phyloP scores from a whole-genome alignment of 331 rosid genomes.

The Stylosanthes scabra region DNA sequence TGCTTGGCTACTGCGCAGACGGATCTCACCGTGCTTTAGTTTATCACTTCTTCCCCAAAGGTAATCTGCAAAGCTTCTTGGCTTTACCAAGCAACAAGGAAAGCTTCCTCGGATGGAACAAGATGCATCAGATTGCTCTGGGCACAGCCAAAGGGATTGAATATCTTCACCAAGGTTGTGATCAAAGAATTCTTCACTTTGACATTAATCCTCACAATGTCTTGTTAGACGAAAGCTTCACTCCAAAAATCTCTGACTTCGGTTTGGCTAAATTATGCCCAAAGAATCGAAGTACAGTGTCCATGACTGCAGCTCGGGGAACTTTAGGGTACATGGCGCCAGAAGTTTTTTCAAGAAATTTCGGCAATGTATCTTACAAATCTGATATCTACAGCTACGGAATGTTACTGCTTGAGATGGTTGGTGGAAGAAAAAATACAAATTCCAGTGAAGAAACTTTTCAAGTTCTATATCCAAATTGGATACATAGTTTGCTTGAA shows the following conservation, averaged over 20 bases:
- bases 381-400: slow-evolving; percentile 45
- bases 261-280: slow-evolving; percentile 48
- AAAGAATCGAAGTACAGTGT: slow-evolving; percentile 39
- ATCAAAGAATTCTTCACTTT: slow-evolving; percentile 52
- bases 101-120: slow-evolving; percentile 23
- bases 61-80: slow-evolving; percentile 31
- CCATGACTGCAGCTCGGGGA: slow-evolving; percentile 40
- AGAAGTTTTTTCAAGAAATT: slow-evolving; percentile 42
- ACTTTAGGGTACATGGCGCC: slow-evolving; percentile 48
- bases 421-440: slow-evolving; percentile 37
- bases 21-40: slow-evolving; percentile 36
- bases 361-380: slow-evolving; percentile 39
- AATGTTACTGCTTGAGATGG: slow-evolving; percentile 40
- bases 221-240: slow-evolving; percentile 34
- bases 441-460: slow-evolving; percentile 2
- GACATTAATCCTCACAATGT: slow-evolving; percentile 54
- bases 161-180: slow-evolving; percentile 58
- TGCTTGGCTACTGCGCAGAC: slow-evolving; percentile 46
- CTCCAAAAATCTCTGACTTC: slow-evolving; percentile 49
- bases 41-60: slow-evolving; percentile 44
- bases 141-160: slow-evolving; percentile 26
- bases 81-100: slow-evolving; percentile 10
- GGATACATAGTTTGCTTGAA: slow-evolving; percentile 40
- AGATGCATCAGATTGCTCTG: not conserved
- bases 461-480: slow-evolving; percentile 41